A percentile compares a stretch with the other conserved stretches of the same genome.
phyloP scores from a whole-genome alignment of 2,329 filamentous ascomycete species.

The Ophiocordyceps camponoti-saundersi region DNA sequence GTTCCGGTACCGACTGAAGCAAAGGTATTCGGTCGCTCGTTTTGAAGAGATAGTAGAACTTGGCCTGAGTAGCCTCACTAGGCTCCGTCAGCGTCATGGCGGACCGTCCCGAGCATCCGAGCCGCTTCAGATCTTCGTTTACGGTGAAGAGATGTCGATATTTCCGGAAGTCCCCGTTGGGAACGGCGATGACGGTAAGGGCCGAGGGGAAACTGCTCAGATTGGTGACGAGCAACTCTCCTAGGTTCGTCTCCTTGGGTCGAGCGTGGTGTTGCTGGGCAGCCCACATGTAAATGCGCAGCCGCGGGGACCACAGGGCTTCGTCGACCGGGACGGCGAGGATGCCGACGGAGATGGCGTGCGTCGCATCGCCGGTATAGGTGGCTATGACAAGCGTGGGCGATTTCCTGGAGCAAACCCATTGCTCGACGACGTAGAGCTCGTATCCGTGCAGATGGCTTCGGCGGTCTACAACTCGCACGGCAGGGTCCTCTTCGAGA shows the following conservation, averaged over 20 bases:
- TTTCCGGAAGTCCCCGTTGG: slow-evolving; percentile 66
- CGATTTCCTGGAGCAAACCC: slow-evolving; percentile 81
- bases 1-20: slow-evolving; percentile 63
- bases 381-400: slow-evolving; percentile 86
- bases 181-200: slow-evolving; percentile 79
- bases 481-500: slow-evolving; percentile 69
- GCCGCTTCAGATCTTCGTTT: slow-evolving; percentile 81
- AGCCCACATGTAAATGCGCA: slow-evolving; percentile 74
- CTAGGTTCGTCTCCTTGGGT: slow-evolving; percentile 64
- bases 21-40: slow-evolving; percentile 71
- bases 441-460: slow-evolving; percentile 68
- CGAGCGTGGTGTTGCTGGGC: slow-evolving; percentile 74
- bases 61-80: slow-evolving; percentile 66
- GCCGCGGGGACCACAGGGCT: slow-evolving; percentile 56
- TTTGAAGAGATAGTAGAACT: slow-evolving; percentile 82
- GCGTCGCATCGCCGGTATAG: slow-evolving; percentile 72
- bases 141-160: slow-evolving; percentile 78
- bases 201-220: slow-evolving; percentile 82
- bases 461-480: slow-evolving; percentile 56
- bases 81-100: slow-evolving; percentile 69
- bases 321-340: slow-evolving; percentile 71
- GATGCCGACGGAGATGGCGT: slow-evolving; percentile 64
- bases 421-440: slow-evolving; percentile 89
- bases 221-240: slow-evolving; percentile 86
- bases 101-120: slow-evolving; percentile 81